Evolutionary conservation across 148 eudicot species (phyloP).

Genomic region (Beta vulgaris): DNA sequence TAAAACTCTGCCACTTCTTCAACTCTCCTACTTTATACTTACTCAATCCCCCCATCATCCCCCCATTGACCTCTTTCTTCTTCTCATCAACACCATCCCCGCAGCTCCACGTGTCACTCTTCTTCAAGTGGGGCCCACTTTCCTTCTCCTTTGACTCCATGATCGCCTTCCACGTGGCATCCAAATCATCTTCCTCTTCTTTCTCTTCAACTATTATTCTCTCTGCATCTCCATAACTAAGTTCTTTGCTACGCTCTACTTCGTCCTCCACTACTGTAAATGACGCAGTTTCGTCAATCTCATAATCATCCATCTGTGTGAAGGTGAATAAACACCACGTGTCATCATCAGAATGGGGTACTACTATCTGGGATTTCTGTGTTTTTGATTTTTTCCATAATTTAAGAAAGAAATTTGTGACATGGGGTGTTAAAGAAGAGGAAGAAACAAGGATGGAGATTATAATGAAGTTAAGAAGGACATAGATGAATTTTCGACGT

Average conservation of each 20-base stretch:
- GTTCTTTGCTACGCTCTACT: neutral
- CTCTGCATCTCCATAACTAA: neutral
- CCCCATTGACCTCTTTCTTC: neutral
- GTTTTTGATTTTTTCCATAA: conserved; percentile 1
- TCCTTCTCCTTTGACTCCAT: conserved; percentile 35
- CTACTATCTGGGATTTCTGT: conserved; percentile 1
- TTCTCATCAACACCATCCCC: conserved; percentile 17
- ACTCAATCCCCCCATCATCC: conserved; percentile 7
- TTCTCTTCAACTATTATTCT: neutral
- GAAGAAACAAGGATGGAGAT: conserved; percentile 44
- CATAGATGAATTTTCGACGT: conserved; percentile 35
- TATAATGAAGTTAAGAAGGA: conserved; percentile 49
- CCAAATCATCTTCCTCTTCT: conserved; percentile 36
- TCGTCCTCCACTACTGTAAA: neutral
- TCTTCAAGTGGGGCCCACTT: conserved; percentile 28
- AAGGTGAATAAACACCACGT: conserved; percentile 19
- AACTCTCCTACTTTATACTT: conserved; percentile 30
- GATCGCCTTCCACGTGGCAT: conserved; percentile 60
- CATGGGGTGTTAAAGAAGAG: conserved; percentile 10
- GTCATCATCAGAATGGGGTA: conserved; percentile 8
- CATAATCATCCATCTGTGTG: neutral
- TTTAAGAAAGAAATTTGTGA: conserved; percentile 7
- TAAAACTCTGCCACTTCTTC: conserved; percentile 56
- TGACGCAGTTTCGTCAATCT: conserved; percentile 8
- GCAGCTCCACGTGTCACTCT: conserved; percentile 40